Evolutionary conservation across 1,284 basidiomycete species (phyloP), one percentile per base, ranked within the genome.

Genomic region (Cutaneotrichosporon dermatis): DNA sequence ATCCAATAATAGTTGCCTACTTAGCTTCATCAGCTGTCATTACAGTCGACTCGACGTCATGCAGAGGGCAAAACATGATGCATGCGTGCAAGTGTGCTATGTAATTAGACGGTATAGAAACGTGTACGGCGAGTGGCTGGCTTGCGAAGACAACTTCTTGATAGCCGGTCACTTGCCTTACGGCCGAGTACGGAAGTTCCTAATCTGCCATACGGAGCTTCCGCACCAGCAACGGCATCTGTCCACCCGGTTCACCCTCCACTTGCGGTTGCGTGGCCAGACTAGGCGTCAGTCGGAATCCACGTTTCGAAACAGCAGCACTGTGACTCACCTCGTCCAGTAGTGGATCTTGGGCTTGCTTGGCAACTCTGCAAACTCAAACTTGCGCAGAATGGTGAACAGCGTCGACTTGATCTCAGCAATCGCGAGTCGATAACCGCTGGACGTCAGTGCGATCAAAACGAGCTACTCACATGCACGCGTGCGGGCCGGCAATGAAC

Each of bases 401-500:
- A 82, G 55, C 82, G 16, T 25, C 10, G 16, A 12, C 51, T 52
- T 52, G 16, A 40, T 85, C 69, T 89, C 86, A 33, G 81, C 80
- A 51, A 89, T 68, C 5, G 87, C 86, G 67, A 89, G 89, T 65
- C 82, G 82, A 71, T 84, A 88, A 6, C 87, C 86, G 65, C 25
- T 25, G 25, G 25, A 25, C 25, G 25, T 25, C 25, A 25, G 25
- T 25, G 25, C 25, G 3, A 25, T 25, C 25, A 3, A 25, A 25
- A 25, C 25, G 2, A 25, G 25, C 2, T 2, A 25, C 25, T 25
- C 25, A 25, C 25, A 89, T 87, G 71, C 87, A 88, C 43, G 85
- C 83, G 57, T 87, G 78, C 63, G 84, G 83, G 15, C 86, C 86
- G 55, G 80, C 82, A 51, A 88, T 75, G 76, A 89, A 90, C 15